phyloP scores from a whole-genome alignment of 1,284 basidiomycete species.

The Pyrrhoderma noxium region DNA sequence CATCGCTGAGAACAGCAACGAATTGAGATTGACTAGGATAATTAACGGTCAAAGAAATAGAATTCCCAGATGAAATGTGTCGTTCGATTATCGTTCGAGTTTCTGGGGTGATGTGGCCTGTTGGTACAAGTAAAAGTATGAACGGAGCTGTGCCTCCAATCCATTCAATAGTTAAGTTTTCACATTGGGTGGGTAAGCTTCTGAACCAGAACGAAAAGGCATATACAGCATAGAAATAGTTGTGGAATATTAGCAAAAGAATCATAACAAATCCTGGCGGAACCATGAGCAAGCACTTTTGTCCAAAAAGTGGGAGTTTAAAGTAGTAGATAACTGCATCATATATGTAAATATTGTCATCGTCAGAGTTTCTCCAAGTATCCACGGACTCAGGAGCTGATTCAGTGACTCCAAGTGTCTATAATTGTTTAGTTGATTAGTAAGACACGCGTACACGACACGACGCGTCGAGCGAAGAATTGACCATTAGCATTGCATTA shows the following conservation, averaged over 20 bases:
- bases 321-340: too few relatives aligned
- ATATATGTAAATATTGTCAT: too few relatives aligned
- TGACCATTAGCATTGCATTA: background rate
- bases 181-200: constrained; percentile 18
- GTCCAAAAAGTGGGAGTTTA: too few relatives aligned
- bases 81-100: constrained; percentile 19
- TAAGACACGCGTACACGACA: background rate
- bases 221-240: background rate
- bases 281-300: too few relatives aligned
- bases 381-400: too few relatives aligned
- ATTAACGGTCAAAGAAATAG: constrained; percentile 15
- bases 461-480: background rate
- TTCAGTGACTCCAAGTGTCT: too few relatives aligned
- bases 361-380: too few relatives aligned
- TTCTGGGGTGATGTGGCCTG: constrained; percentile 17
- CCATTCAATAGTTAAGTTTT: constrained; percentile 17
- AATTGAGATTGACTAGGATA: constrained; percentile 19
- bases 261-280: background rate
- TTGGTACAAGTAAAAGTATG: constrained; percentile 17
- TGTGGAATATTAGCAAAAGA: background rate
- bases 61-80: constrained; percentile 11
- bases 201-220: constrained; percentile 14
- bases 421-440: too few relatives aligned
- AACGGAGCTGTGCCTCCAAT: constrained; percentile 19
- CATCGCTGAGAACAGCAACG: constrained; percentile 17